Conservation (phyloP, 1,284 basidiomycete genomes). For the Phlebopus sp. region DNA sequence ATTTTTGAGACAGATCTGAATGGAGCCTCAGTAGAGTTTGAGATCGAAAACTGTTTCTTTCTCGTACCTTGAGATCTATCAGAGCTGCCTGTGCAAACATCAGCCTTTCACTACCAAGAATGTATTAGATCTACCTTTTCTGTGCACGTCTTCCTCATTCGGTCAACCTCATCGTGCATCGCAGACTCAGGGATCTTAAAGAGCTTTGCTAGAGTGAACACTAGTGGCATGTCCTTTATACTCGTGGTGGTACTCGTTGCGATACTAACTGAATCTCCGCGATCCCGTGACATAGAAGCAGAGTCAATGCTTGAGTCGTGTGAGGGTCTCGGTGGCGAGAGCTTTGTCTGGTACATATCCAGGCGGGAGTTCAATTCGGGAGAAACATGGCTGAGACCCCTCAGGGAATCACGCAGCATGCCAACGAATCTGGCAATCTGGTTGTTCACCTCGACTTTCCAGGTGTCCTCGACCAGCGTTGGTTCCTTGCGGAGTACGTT, state of each 20-base stretch:
- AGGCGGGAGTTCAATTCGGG: constrained; percentile 79
- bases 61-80: constrained; percentile 74
- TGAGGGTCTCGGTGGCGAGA: constrained; percentile 52
- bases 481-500: constrained; percentile 82
- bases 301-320: constrained; percentile 71
- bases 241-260: constrained; percentile 43
- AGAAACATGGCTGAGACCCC: constrained; percentile 71
- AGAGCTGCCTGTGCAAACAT: constrained; percentile 65
- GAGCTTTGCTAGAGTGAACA: constrained; percentile 65
- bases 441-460: constrained; percentile 90
- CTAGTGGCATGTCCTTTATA: constrained; percentile 73
- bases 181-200: constrained; percentile 74
- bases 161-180: constrained; percentile 75
- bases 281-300: constrained; percentile 52
- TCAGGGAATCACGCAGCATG: constrained; percentile 80
- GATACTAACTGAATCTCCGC: constrained; percentile 48
- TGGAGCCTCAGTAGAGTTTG: constrained; percentile 7
- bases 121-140: constrained; percentile 58
- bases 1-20: constrained; percentile 85
- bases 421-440: constrained; percentile 88
- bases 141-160: constrained; percentile 66
- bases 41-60: background rate
- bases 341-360: constrained; percentile 80
- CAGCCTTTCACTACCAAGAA: constrained; percentile 6
- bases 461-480: constrained; percentile 71